Evolutionary conservation across 2,329 filamentous ascomycete genomes (phyloP).

Genomic region (Hypoxylon rubiginosum): DNA sequence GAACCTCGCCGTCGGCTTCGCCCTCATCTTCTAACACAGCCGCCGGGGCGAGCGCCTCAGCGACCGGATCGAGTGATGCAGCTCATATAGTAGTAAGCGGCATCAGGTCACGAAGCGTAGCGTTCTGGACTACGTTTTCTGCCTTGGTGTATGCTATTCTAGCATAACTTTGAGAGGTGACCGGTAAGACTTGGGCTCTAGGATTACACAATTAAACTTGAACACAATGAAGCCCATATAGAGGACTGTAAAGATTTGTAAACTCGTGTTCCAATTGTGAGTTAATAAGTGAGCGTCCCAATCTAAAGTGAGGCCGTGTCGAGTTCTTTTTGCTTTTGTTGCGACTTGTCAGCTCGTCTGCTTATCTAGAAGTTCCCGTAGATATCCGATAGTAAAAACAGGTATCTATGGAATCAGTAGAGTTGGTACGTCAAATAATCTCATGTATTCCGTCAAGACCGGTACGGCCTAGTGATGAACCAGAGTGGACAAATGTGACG

Average conservation of each 20-base stretch:
- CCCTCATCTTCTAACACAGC: constrained; percentile 12
- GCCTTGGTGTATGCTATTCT: constrained; percentile 9
- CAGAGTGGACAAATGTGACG: constrained; percentile 23
- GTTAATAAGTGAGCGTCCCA: no score
- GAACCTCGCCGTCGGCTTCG: constrained; percentile 4
- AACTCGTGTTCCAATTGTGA: not conserved
- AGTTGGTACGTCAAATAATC: constrained; percentile 1
- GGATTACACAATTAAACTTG: not conserved
- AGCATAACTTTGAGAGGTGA: not conserved
- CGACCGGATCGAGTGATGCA: constrained; percentile 13
- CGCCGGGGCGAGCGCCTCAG: constrained; percentile 5
- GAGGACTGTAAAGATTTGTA: not conserved
- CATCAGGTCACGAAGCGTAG: constrained; percentile 3
- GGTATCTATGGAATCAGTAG: constrained; percentile 19
- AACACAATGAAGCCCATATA: not conserved
- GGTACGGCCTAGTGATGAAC: constrained; percentile 32
- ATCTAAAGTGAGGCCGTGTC: not conserved
- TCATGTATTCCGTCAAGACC: not conserved
- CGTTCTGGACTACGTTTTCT: constrained; percentile 11
- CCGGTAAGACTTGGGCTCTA: not conserved
- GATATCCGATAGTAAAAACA: no score
- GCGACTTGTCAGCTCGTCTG: no score
- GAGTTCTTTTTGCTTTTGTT: not conserved
- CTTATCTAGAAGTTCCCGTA: no score
- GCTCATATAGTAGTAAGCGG: not conserved